Evolutionary conservation across 2,329 filamentous ascomycete genomes (phyloP).

Genomic region (Mycogone perniciosa): DNA sequence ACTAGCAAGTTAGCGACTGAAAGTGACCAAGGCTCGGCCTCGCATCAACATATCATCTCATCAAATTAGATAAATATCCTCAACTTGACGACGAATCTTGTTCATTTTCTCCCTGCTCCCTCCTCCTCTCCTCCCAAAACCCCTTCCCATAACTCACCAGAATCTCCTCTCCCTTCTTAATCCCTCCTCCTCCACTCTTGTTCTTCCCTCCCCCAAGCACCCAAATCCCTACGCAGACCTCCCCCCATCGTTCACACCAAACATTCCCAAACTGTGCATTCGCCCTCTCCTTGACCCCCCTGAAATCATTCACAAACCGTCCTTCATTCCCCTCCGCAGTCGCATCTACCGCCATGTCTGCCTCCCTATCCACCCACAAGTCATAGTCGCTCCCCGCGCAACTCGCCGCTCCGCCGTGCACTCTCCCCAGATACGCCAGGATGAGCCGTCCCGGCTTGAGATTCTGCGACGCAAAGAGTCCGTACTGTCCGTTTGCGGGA

Average conservation of each 20-base stretch:
- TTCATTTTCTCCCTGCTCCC: constrained; percentile 17
- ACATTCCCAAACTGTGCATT: constrained; percentile 55
- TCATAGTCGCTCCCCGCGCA: constrained; percentile 49
- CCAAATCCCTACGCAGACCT: constrained; percentile 54
- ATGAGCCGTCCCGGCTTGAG: constrained; percentile 51
- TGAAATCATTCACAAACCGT: constrained; percentile 61
- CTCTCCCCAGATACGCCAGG: constrained; percentile 54
- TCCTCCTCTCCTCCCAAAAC: constrained; percentile 49
- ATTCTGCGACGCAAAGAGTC: constrained; percentile 52
- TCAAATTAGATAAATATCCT: not conserved
- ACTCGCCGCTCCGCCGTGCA: constrained; percentile 37
- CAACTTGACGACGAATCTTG: not conserved
- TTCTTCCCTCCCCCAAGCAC: constrained; percentile 34
- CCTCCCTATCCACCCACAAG: constrained; percentile 54
- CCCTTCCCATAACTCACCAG: constrained; percentile 62
- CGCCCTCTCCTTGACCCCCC: constrained; percentile 47
- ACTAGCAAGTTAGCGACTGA: not conserved
- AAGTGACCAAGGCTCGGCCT: not conserved
- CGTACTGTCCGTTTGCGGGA: constrained; percentile 52
- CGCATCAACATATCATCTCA: not conserved
- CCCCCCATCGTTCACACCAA: constrained; percentile 53
- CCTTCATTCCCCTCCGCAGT: constrained; percentile 54
- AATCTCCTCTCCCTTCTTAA: constrained; percentile 54
- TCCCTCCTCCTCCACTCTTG: constrained; percentile 21
- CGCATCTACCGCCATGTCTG: constrained; percentile 55